phyloP scores from a whole-genome alignment of 2,329 filamentous ascomycete genomes.

The Orbilia blumenaviensis region DNA sequence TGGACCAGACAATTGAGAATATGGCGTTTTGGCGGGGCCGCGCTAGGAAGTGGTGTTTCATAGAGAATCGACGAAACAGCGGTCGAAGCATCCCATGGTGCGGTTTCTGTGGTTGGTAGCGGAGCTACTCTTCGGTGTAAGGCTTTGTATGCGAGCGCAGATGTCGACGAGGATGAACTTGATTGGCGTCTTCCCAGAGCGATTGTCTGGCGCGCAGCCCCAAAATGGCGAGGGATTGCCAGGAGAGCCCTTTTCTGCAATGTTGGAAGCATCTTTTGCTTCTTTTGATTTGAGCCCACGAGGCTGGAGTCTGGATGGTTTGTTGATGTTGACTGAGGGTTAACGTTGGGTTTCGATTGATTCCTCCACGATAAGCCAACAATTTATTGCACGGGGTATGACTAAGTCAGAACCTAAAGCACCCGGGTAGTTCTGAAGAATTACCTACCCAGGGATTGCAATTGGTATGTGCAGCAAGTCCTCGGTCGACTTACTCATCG shows the following conservation, averaged over 20 bases:
- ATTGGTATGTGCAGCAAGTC: too few relatives aligned
- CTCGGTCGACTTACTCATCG: background rate
- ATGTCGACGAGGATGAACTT: slow-evolving; percentile 73
- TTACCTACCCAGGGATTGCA: too few relatives aligned
- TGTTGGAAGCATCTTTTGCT: slow-evolving; percentile 15
- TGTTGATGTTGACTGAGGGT: background rate
- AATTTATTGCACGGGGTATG: background rate
- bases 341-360: too few relatives aligned
- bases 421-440: too few relatives aligned
- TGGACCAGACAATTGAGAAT: slow-evolving; percentile 98
- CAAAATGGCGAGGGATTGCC: background rate
- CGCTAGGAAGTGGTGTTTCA: slow-evolving; percentile 88
- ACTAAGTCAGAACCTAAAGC: too few relatives aligned
- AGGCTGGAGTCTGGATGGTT: background rate
- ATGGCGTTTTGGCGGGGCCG: slow-evolving; percentile 87
- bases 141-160: slow-evolving; percentile 95
- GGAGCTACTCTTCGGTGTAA: slow-evolving; percentile 89
- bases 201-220: background rate
- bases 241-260: background rate
- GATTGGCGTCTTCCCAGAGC: slow-evolving; percentile 15
- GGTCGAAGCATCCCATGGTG: slow-evolving; percentile 84
- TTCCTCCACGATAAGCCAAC: background rate
- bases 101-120: slow-evolving; percentile 77
- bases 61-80: slow-evolving; percentile 99
- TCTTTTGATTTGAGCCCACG: background rate